Percentiles rank a stretch among this genome's conserved stretches.
Conservation (phyloP, 2,329 filamentous ascomycete species). For the Chaetomiaceae sp. region DNA sequence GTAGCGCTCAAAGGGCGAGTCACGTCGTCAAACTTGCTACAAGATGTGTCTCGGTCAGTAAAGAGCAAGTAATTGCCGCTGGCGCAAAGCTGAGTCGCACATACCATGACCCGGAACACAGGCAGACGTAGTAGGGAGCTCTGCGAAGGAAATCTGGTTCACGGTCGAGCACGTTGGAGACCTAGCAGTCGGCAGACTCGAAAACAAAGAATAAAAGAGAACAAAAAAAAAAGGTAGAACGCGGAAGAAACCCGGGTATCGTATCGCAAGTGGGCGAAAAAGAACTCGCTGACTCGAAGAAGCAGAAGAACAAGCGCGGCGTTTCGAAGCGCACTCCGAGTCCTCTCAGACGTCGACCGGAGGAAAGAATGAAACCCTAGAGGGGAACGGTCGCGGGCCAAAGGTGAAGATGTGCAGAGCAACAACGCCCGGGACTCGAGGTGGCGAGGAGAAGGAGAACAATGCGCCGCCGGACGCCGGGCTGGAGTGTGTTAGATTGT, state of each 20-base stretch:
- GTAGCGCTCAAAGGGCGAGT: neutral
- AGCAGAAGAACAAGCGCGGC: neutral
- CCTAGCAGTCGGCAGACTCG: neutral
- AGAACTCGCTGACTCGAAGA: neutral
- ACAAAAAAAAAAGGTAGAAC: neutral
- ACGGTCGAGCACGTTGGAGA: no score
- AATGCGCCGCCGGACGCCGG: slow-evolving; percentile 2
- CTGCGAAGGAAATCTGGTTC: no score
- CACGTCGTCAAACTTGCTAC: neutral
- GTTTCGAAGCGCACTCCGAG: neutral
- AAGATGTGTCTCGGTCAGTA: neutral
- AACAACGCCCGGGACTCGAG: slow-evolving; percentile 5
- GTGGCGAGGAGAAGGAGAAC: slow-evolving; percentile 8
- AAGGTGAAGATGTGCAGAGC: neutral
- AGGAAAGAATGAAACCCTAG: neutral
- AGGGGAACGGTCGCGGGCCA: neutral
- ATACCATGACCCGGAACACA: no score
- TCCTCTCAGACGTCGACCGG: slow-evolving; percentile 2
- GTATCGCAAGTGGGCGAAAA: neutral
- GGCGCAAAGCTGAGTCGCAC: no score
- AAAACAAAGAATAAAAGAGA: neutral
- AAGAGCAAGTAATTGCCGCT: no score
- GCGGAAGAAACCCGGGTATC: slow-evolving; percentile 2
- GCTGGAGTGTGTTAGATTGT: slow-evolving; percentile 8
- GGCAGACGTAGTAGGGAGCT: no score